Evolutionary conservation across 1,139 yeast species (phyloP), one percentile per base, ranked within the genome.

Genomic region (Geotrichum histeridarum): DNA sequence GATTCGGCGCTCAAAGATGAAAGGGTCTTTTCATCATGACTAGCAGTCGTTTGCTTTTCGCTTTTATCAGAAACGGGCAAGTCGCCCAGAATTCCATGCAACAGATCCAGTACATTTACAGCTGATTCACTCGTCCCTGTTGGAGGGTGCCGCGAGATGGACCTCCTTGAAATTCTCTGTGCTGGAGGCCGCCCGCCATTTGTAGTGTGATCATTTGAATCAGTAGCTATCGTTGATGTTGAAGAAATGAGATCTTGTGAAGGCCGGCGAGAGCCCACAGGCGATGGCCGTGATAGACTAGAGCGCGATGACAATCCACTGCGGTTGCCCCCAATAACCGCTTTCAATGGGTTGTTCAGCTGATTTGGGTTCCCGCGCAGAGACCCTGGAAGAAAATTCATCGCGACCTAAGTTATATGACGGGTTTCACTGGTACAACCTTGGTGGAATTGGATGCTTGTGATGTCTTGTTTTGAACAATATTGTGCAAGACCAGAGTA

Each of bases 111-210:
- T n/a, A 53, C 48, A 36, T 49, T 53, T 2, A 56, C 57, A 7
- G 36, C 54, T 7, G 53, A 48, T 31, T 53, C 60, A 11, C 27
- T 35, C 2, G 61, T 44, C 12, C 61, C 61, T 8, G 60, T 31
- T 11, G 61, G 61, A 11, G 59, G 57, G 22, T 59, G 59, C 33
- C 58, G 50, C 15, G 58, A 54, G 8, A 54, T 54, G 14, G 59
- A 55, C 11, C 57, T 43, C n/a, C 55, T 22, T 8, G 55, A 45
- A 14, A 54, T 30, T n/a, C 55, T 9, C 27, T 42, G 54, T 12
- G 32, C 48, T 11, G 54, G 50, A 2, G 45, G 44, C 33, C 33
- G 6, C 27, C 31, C 43, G 12, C 31, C 31, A 39, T 39, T 22
- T 12, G n/a, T 18, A 12, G 15, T 18, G 6, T 15, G 17, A 14